Evolutionary conservation across 2,329 filamentous ascomycete species (phyloP).

Genomic region (Phyllosticta citribraziliensis): DNA sequence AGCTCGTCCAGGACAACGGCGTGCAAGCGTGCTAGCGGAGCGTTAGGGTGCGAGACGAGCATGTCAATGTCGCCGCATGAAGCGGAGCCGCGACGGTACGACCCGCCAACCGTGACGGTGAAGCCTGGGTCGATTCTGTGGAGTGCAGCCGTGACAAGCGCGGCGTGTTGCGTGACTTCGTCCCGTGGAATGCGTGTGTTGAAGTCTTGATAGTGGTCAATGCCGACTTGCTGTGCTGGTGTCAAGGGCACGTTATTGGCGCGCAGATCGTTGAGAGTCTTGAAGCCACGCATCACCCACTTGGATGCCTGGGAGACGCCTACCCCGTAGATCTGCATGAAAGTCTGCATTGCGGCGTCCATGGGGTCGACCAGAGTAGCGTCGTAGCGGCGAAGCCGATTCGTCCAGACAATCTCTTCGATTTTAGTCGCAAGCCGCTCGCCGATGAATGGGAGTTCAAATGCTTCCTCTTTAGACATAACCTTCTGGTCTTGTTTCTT

Average conservation of each 20-base stretch:
- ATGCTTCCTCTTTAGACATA: conserved; percentile 58
- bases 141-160: conserved; percentile 52
- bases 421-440: conserved; percentile 70
- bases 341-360: conserved; percentile 56
- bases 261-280: conserved; percentile 61
- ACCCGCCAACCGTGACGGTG: conserved; percentile 68
- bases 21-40: conserved; percentile 43
- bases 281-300: conserved; percentile 69
- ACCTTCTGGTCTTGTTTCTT: conserved; percentile 56
- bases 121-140: conserved; percentile 51
- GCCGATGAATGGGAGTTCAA: conserved; percentile 59
- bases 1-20: conserved; percentile 54
- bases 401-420: conserved; percentile 74
- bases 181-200: conserved; percentile 64
- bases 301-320: conserved; percentile 59
- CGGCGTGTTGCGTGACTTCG: conserved; percentile 63
- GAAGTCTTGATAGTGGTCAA: conserved; percentile 74
- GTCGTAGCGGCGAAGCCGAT: conserved; percentile 62
- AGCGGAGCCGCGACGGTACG: conserved; percentile 69
- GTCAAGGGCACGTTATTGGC: conserved; percentile 51
- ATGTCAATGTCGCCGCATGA: conserved; percentile 77
- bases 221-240: conserved; percentile 60
- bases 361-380: conserved; percentile 56
- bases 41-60: conserved; percentile 62
- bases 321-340: conserved; percentile 71